Conservation (phyloP, 129 eudicot genomes). For the Helichrysum umbraculigerum region DNA sequence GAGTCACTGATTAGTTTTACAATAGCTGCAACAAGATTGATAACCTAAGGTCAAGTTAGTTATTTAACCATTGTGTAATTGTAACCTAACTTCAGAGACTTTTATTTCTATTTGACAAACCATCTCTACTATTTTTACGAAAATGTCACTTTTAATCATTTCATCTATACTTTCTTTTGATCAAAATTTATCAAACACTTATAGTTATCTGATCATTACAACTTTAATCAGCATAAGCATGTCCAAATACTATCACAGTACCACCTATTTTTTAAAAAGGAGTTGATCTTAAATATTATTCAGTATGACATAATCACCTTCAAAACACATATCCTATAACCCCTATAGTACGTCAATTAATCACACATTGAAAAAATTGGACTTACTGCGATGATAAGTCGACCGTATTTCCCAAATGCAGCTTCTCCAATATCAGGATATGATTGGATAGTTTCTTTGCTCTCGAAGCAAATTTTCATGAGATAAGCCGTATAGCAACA, state of each 20-base stretch:
- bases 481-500: slow-evolving; percentile 86
- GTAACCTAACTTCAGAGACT: neutral
- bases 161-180: neutral
- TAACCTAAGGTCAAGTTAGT: neutral
- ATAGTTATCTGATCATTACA: neutral
- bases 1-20: neutral
- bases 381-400: slow-evolving; percentile 73
- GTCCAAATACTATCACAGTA: too few relatives aligned
- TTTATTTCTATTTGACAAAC: neutral
- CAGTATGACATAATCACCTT: slow-evolving; percentile 1
- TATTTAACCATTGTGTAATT: neutral
- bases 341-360: neutral
- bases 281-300: neutral
- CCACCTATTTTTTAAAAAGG: neutral
- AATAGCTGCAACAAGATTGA: neutral
- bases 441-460: slow-evolving; percentile 54
- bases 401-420: slow-evolving; percentile 94
- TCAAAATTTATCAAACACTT: too few relatives aligned
- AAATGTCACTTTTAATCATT: neutral
- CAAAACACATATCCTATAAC: neutral
- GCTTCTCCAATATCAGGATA: slow-evolving; percentile 95
- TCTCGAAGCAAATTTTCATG: slow-evolving; percentile 80
- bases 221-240: neutral
- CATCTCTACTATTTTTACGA: neutral
- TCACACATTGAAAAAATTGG: neutral